phyloP scores from a whole-genome alignment of 345 rosid genomes.

The Physaria fendleri region DNA sequence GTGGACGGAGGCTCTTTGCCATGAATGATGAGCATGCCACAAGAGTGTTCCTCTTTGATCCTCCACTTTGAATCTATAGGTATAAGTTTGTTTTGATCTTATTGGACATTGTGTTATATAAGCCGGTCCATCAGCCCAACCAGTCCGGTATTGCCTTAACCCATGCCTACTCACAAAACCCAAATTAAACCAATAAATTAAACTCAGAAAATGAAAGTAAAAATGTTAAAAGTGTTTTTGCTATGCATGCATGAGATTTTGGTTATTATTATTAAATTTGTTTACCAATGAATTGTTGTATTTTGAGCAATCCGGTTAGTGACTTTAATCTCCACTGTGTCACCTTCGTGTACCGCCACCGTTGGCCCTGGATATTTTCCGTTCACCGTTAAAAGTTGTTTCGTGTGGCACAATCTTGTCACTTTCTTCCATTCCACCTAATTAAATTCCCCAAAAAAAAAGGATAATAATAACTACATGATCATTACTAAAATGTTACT shows the following conservation, averaged over 20 bases:
- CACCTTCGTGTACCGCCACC: constrained; percentile 59
- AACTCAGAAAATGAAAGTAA: not conserved
- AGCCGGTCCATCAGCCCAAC: constrained; percentile 74
- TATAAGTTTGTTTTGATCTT: constrained; percentile 41
- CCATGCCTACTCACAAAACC: constrained; percentile 47
- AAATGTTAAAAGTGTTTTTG: not conserved
- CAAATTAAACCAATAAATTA: not conserved
- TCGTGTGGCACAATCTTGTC: constrained; percentile 49
- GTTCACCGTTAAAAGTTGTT: constrained; percentile 54
- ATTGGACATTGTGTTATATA: constrained; percentile 66
- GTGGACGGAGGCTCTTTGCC: constrained; percentile 66
- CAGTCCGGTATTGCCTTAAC: constrained; percentile 48
- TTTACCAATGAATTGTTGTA: constrained; percentile 57
- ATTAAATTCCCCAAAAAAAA: not conserved
- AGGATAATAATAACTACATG: not conserved
- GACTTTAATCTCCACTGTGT: constrained; percentile 55
- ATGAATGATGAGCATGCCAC: constrained; percentile 59
- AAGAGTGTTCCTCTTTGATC: constrained; percentile 58
- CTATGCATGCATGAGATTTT: constrained; percentile 15
- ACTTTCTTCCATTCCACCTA: constrained; percentile 52
- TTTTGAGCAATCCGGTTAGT: constrained; percentile 38
- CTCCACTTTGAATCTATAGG: constrained; percentile 43
- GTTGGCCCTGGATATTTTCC: constrained; percentile 65
- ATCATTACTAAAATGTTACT: not conserved
- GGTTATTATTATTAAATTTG: not conserved